phyloP scores from a whole-genome alignment of 257 asterid genomes.

The Fraxinus quadrangulata region DNA sequence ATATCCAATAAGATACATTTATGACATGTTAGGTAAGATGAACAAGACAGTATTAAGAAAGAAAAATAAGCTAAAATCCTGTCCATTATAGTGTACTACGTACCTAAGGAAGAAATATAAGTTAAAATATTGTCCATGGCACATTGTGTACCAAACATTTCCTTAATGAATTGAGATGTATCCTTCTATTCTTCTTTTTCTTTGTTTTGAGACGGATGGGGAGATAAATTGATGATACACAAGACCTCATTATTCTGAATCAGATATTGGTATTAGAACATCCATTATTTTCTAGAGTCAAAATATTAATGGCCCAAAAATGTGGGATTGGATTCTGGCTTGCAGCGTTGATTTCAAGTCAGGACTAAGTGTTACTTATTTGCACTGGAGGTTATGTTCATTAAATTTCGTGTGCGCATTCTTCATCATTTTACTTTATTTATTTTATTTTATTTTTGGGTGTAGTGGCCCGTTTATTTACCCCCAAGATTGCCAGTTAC shows the following conservation, averaged over 20 bases:
- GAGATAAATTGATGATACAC: neutral
- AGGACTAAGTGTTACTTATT: neutral
- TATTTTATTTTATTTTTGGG: neutral
- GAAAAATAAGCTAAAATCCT: neutral
- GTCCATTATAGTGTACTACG: neutral
- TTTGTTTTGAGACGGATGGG: neutral
- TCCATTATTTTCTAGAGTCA: neutral
- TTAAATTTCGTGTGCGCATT: slow-evolving; percentile 13
- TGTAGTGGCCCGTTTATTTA: slow-evolving; percentile 94
- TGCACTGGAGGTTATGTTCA: slow-evolving; percentile 19
- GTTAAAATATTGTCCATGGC: no score
- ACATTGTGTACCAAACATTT: neutral
- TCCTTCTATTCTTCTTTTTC: neutral
- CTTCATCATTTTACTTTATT: neutral
- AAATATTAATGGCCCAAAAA: neutral
- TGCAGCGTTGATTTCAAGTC: neutral
- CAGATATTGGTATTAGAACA: neutral
- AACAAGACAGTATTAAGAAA: neutral
- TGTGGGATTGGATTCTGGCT: neutral
- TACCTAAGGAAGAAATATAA: no score
- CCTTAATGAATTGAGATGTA: neutral
- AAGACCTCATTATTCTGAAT: neutral
- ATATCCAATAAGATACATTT: neutral
- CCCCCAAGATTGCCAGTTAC: slow-evolving; percentile 77
- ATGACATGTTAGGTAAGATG: neutral